Percentiles rank a stretch among this genome's conserved stretches.
Conservation (phyloP, 768 basidiomycete genomes). For the Wakefieldia striispora region DNA sequence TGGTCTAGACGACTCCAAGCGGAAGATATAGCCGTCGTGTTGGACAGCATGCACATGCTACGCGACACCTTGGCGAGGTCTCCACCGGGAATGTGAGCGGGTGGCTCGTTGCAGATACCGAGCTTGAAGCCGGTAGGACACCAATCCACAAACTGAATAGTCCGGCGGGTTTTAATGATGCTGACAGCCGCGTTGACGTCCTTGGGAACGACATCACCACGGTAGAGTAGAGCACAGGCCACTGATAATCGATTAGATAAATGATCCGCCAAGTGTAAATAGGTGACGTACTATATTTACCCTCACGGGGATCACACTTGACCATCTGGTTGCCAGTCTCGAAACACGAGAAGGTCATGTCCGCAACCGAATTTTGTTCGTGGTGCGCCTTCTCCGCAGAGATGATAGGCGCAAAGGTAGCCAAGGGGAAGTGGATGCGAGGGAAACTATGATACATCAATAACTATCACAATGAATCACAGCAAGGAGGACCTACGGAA, state of each 20-base stretch:
- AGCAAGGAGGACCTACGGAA: slow-evolving; percentile 66
- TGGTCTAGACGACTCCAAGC: slow-evolving; percentile 76
- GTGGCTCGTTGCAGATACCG: slow-evolving; percentile 78
- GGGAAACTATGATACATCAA: slow-evolving; percentile 64
- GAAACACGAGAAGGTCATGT: slow-evolving; percentile 94
- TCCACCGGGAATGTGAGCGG: slow-evolving; percentile 71
- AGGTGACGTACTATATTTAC: slow-evolving; percentile 62
- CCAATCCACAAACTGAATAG: slow-evolving; percentile 80
- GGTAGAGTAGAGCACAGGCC: slow-evolving; percentile 70
- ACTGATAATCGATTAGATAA: slow-evolving; percentile 31
- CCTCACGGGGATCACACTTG: slow-evolving; percentile 76
- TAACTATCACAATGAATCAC: neutral
- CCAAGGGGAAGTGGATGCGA: slow-evolving; percentile 97
- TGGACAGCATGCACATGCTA: slow-evolving; percentile 77
- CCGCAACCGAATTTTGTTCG: slow-evolving; percentile 96
- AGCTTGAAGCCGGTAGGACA: slow-evolving; percentile 77
- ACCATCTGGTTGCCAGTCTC: slow-evolving; percentile 79
- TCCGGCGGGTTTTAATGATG: slow-evolving; percentile 75
- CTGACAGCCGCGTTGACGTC: slow-evolving; percentile 74
- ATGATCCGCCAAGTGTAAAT: neutral
- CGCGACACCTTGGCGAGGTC: slow-evolving; percentile 76
- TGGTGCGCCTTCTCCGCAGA: slow-evolving; percentile 93
- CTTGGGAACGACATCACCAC: slow-evolving; percentile 77
- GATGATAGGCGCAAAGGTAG: slow-evolving; percentile 93
- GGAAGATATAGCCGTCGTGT: slow-evolving; percentile 68